Conservation (phyloP, 441 rosid genomes). For the Adansonia madagascariensis region DNA sequence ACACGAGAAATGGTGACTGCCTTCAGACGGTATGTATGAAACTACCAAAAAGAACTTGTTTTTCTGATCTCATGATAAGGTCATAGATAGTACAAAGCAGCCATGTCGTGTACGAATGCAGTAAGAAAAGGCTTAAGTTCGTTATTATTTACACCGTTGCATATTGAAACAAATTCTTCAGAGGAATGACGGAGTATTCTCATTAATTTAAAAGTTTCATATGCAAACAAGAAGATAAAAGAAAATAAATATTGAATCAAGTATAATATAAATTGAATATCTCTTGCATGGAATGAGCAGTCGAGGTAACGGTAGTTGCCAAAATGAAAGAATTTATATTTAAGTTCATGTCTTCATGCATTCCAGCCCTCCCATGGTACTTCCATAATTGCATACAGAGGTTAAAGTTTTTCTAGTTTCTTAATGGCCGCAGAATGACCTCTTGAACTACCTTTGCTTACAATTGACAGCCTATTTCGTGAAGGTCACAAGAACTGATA, state of each 20-base stretch:
- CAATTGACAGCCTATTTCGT: background rate
- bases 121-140: background rate
- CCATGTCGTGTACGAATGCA: background rate
- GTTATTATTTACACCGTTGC: background rate
- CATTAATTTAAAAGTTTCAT: background rate
- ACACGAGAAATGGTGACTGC: background rate
- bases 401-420: background rate
- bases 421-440: background rate
- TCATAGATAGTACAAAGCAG: background rate
- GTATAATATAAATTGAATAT: background rate
- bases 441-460: background rate
- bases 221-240: background rate
- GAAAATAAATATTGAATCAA: background rate
- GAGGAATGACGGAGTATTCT: background rate
- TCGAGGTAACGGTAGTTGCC: background rate
- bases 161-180: background rate
- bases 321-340: slow-evolving; percentile 12
- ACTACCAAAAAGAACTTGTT: background rate
- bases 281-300: background rate
- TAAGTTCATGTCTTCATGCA: background rate
- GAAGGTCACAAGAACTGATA: background rate
- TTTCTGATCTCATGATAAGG: slow-evolving; percentile 5
- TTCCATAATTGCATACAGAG: background rate
- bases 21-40: background rate
- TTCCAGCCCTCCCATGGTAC: background rate